phyloP scores from a whole-genome alignment of 2,329 filamentous ascomycete species.

The Aureobasidium sp. region DNA sequence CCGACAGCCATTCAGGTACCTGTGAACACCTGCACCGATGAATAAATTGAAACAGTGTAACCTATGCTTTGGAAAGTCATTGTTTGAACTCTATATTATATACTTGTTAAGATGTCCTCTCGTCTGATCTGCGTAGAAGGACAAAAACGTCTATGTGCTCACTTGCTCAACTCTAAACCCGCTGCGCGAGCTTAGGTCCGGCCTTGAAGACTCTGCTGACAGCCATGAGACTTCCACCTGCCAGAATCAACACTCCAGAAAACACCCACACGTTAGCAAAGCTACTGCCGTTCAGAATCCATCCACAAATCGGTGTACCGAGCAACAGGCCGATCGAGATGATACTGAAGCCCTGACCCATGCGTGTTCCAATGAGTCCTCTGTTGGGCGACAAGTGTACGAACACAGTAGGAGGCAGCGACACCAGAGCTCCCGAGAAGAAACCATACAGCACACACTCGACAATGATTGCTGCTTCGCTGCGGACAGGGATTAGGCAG shows the following conservation, averaged over 20 bases:
- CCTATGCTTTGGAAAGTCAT: not conserved
- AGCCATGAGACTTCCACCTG: conserved; percentile 22
- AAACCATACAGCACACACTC: conserved; percentile 42
- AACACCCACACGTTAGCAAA: conserved; percentile 39
- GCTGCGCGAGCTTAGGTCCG: conserved; percentile 21
- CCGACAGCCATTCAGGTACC: not conserved
- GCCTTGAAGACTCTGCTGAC: conserved; percentile 24
- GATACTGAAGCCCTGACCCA: conserved; percentile 50
- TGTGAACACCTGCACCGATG: not conserved
- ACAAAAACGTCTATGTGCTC: not conserved
- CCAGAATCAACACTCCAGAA: conserved; percentile 31
- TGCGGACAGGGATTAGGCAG: conserved; percentile 33
- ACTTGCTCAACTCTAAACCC: conserved; percentile 17
- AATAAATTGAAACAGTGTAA: not conserved
- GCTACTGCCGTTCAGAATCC: conserved; percentile 42
- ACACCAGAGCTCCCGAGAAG: conserved; percentile 42
- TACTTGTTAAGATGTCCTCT: not conserved
- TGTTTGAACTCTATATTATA: not conserved
- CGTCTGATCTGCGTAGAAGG: not conserved
- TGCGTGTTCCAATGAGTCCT: conserved; percentile 41
- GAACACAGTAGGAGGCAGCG: conserved; percentile 39
- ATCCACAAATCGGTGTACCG: conserved; percentile 51
- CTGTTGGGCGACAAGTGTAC: conserved; percentile 36
- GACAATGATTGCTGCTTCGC: conserved; percentile 33
- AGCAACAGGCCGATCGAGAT: conserved; percentile 46